phyloP scores from a whole-genome alignment of 805 yeast species.

The Pichia thaimueangensis region DNA sequence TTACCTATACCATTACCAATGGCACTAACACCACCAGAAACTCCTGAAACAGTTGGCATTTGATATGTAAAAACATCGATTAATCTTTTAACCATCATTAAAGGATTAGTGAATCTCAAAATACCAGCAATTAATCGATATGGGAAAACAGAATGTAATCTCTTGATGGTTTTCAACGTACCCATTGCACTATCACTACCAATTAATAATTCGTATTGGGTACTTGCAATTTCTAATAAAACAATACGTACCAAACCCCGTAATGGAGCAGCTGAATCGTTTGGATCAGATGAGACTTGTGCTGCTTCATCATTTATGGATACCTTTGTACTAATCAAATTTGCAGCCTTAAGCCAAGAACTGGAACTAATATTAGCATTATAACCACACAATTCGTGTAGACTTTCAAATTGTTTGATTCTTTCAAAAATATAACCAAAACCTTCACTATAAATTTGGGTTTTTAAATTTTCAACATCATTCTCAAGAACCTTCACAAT shows the following conservation, averaged over 20 bases:
- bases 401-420: constrained; percentile 40
- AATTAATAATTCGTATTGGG: constrained; percentile 71
- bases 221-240: constrained; percentile 76
- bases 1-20: constrained; percentile 9
- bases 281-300: background rate
- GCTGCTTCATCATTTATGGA: constrained; percentile 43
- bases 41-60: constrained; percentile 46
- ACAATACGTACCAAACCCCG: constrained; percentile 74
- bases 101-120: constrained; percentile 79
- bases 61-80: constrained; percentile 80
- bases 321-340: background rate
- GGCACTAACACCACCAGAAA: constrained; percentile 4
- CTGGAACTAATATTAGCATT: background rate
- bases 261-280: constrained; percentile 40
- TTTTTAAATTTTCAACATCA: constrained; percentile 38
- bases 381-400: constrained; percentile 10
- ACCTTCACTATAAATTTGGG: constrained; percentile 35
- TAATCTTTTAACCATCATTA: constrained; percentile 70
- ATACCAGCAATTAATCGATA: constrained; percentile 72
- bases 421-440: constrained; percentile 58
- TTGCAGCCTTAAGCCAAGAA: constrained; percentile 5
- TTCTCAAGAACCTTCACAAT: constrained; percentile 26
- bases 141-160: constrained; percentile 74
- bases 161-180: constrained; percentile 59
- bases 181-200: constrained; percentile 81